Conservation (phyloP, 2,329 filamentous ascomycete species). For the Trichoderma atroviride region DNA sequence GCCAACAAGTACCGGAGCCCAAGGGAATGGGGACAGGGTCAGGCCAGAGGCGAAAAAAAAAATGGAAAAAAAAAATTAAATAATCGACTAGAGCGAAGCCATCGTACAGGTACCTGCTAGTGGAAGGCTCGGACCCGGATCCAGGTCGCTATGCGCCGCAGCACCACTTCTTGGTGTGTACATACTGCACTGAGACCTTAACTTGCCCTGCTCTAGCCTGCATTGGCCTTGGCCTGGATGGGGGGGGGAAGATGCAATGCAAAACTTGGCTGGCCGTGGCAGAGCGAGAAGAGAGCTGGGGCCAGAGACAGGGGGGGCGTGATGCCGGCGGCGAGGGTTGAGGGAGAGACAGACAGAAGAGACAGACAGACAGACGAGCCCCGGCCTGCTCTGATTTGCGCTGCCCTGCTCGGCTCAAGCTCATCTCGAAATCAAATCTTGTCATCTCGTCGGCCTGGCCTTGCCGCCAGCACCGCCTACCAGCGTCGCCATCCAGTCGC, state of each 20-base stretch:
- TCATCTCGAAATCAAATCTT: constrained; percentile 19
- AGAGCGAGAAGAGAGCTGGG: not conserved
- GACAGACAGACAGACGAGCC: too few relatives aligned
- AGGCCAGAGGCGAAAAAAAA: constrained; percentile 23
- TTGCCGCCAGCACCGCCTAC: constrained; percentile 11
- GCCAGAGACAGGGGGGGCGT: constrained; percentile 14
- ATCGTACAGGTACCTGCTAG: constrained; percentile 25
- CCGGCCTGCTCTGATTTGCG: not conserved
- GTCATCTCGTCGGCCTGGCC: constrained; percentile 12
- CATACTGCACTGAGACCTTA: constrained; percentile 22
- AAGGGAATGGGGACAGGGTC: constrained; percentile 5
- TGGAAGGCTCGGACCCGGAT: constrained; percentile 27
- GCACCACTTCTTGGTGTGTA: constrained; percentile 1
- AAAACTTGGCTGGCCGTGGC: constrained; percentile 19
- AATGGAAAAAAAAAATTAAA: constrained; percentile 12
- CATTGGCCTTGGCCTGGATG: constrained; percentile 2
- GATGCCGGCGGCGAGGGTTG: not conserved
- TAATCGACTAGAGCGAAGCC: not conserved
- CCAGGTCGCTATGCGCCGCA: constrained; percentile 21
- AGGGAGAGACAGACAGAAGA: not conserved
- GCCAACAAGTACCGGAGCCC: constrained; percentile 24
- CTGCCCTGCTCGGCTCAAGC: not conserved
- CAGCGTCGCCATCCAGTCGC: not conserved
- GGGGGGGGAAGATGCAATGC: not conserved
- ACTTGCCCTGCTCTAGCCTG: constrained; percentile 24